Evolutionary conservation across 192 early-diverging fungal genomes (phyloP).

Genomic region (Linnemannia zychae): DNA sequence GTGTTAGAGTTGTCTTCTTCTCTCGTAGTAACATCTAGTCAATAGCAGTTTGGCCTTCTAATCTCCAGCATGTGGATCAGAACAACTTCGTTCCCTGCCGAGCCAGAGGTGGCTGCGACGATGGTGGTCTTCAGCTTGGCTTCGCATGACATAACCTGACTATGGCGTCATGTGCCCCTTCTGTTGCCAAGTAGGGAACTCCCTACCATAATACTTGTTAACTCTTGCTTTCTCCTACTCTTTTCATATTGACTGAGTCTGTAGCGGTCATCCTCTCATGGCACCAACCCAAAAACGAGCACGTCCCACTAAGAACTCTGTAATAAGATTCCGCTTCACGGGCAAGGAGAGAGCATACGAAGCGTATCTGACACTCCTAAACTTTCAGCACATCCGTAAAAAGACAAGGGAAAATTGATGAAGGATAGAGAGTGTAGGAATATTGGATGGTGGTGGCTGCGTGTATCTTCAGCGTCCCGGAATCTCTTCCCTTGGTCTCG

Average conservation of each 20-base stretch:
- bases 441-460: no score
- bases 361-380: no score
- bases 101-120: slow-evolving; percentile 20
- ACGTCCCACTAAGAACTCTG: slow-evolving; percentile 24
- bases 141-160: slow-evolving; percentile 18
- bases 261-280: slow-evolving; percentile 6
- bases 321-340: slow-evolving; percentile 20
- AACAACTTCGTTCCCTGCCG: slow-evolving; percentile 24
- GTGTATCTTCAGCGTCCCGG: no score
- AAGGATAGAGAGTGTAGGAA: no score
- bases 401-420: neutral
- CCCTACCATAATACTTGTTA: slow-evolving; percentile 9
- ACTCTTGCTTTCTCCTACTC: slow-evolving; percentile 8
- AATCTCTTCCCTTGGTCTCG: no score
- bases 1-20: no score
- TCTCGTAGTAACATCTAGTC: slow-evolving; percentile 9
- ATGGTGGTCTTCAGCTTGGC: slow-evolving; percentile 33
- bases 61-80: slow-evolving; percentile 27
- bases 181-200: slow-evolving; percentile 9
- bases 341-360: slow-evolving; percentile 12
- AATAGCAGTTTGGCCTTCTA: slow-evolving; percentile 15
- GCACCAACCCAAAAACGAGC: slow-evolving; percentile 16
- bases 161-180: slow-evolving; percentile 12
- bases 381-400: no score
- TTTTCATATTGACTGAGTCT: neutral